Percentiles rank a stretch among this genome's conserved stretches.
Evolutionary conservation across 2,329 filamentous ascomycete species (phyloP).

Genomic region (Sporothrix pseudoabietina): DNA sequence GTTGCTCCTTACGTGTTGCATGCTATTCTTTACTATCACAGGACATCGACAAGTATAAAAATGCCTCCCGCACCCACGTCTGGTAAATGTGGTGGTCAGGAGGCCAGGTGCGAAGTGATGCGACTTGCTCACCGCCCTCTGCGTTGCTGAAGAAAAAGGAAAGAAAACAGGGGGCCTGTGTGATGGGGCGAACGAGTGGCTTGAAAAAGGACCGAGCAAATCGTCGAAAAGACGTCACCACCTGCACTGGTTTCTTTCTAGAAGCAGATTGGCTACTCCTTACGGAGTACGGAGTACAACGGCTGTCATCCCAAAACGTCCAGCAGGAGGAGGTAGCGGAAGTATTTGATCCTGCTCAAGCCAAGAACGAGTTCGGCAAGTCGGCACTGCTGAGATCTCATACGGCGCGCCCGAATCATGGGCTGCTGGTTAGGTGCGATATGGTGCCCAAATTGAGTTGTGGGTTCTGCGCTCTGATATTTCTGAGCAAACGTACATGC

Average conservation of each 20-base stretch:
- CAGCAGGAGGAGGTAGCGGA: background rate
- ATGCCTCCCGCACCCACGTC: background rate
- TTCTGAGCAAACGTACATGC: background rate
- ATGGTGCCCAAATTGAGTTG: slow-evolving; percentile 2
- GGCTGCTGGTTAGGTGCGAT: background rate
- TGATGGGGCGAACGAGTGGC: background rate
- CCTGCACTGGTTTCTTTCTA: slow-evolving; percentile 14
- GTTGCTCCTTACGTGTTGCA: background rate
- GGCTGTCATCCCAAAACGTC: background rate
- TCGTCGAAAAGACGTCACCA: slow-evolving; percentile 11
- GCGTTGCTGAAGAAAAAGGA: background rate
- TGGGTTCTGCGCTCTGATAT: background rate
- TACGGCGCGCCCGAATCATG: background rate
- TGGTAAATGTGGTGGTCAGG: background rate
- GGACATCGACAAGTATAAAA: background rate
- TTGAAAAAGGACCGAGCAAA: background rate
- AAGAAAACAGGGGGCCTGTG: background rate
- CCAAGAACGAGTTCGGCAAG: slow-evolving; percentile 9
- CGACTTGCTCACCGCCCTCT: slow-evolving; percentile 9
- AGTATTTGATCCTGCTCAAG: slow-evolving; percentile 5
- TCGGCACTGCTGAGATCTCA: background rate
- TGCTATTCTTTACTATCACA: background rate
- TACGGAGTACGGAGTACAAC: background rate
- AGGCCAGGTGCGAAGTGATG: background rate
- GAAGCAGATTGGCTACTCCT: background rate